phyloP scores from a whole-genome alignment of 495 filamentous ascomycete species.

The Xylaria castorea region DNA sequence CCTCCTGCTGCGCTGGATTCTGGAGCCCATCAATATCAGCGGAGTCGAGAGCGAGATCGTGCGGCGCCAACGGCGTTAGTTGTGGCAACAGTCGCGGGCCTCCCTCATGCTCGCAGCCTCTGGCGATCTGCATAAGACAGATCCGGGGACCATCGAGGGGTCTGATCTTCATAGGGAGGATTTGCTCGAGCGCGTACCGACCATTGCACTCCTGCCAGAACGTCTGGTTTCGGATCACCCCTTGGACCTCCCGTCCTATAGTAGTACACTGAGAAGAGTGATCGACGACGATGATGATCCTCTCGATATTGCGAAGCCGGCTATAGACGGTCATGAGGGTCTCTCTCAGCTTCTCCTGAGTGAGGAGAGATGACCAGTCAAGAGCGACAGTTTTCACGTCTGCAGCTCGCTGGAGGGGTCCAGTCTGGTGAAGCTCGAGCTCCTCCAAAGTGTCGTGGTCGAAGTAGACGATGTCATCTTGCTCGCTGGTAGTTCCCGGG shows the following conservation, averaged over 20 bases:
- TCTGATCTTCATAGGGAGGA: neutral
- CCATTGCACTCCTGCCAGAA: constrained; percentile 13
- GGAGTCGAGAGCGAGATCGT: neutral
- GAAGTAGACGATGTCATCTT: neutral
- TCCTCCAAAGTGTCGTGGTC: neutral
- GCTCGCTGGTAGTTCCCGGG: neutral
- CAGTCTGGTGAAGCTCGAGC: neutral
- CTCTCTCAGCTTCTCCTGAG: neutral
- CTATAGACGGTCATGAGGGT: neutral
- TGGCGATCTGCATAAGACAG: neutral
- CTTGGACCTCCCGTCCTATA: neutral
- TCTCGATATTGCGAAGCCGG: neutral
- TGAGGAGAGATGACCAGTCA: neutral
- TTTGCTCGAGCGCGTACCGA: neutral
- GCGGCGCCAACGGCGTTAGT: neutral
- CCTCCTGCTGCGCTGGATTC: neutral
- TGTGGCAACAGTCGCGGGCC: neutral
- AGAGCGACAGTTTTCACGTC: neutral
- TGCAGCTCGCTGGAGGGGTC: neutral
- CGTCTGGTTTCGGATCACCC: neutral
- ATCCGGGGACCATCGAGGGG: neutral
- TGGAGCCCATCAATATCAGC: neutral
- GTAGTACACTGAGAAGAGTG: neutral
- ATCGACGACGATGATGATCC: neutral
- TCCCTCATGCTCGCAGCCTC: neutral